phyloP scores from a whole-genome alignment of 2,329 filamentous ascomycete genomes.

The Cladophialophora carrionii region DNA sequence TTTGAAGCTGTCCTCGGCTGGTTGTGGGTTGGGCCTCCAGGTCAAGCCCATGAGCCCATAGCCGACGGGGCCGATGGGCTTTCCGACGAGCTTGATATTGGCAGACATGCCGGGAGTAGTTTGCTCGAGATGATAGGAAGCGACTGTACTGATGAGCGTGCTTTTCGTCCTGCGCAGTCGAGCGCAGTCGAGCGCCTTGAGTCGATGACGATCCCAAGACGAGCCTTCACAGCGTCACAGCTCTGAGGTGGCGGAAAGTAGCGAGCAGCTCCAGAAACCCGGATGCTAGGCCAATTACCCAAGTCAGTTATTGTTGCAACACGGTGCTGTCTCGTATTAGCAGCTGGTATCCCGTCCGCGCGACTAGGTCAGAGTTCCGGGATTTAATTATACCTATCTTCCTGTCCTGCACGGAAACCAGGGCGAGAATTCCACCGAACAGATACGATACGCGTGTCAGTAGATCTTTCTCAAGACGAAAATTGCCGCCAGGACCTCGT shows the following conservation, averaged over 20 bases:
- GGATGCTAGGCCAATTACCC: background rate
- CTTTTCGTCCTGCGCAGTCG: too few relatives aligned
- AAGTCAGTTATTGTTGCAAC: background rate
- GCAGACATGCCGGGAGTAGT: constrained; percentile 12
- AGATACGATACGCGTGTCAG: too few relatives aligned
- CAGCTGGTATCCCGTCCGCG: too few relatives aligned
- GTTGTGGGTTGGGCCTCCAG: constrained; percentile 41
- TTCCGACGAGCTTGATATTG: constrained; percentile 44
- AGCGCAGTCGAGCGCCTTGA: background rate
- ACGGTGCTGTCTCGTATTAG: background rate
- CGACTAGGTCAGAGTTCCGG: background rate
- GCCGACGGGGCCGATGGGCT: constrained; percentile 56
- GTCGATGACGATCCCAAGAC: background rate
- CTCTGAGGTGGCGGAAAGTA: background rate
- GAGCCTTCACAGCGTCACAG: background rate
- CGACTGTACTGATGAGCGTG: background rate
- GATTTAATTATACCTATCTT: background rate
- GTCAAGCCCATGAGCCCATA: constrained; percentile 53
- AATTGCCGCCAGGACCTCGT: background rate
- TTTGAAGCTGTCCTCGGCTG: constrained; percentile 48
- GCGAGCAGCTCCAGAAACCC: background rate
- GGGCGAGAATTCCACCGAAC: background rate
- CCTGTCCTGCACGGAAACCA: background rate
- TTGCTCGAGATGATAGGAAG: background rate
- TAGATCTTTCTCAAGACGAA: background rate